Base-by-base conservation (phyloP, 257 asterid genomes). In the Nicotiana paniculata region DNA sequence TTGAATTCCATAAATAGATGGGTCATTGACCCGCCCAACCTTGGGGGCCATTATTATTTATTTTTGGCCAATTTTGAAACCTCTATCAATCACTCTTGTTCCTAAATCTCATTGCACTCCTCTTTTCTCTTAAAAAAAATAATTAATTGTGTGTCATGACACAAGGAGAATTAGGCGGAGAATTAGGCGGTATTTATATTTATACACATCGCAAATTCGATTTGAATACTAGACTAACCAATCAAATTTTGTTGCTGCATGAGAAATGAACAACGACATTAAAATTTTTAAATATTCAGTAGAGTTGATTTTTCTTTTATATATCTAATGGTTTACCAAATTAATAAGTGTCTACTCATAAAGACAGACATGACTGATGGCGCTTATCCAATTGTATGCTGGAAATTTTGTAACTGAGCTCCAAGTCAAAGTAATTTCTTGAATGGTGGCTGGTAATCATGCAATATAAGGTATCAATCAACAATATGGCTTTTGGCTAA, bases 381-480 rank as follows among this genome's bases (percentile, higher is more conserved):
- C 37, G 46, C 5, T 46, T 72, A 72, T 21, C 37, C 79, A 46
- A 72, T 46, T 72, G 3, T 46, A 46, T 6, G 79, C 37, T 72
- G 79, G 59, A 21, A 46, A 46, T 72, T 72, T 72, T 72, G 79
- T 72, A 72, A 72, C n/a, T 72, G 37, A 24, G 61, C 61, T 72
- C n/a, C 61, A 72, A 72, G 61, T 72, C 79, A 72, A 72, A 72
- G 55, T 46, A 72, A 24, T 46, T 72, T 72, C 79, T 46, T 46
- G 15, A 24, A 6, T 24, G 37, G 39, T 24, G 39, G 61, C 61
- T 21, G 57, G 10, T 72, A 72, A 72, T 72, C 15, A 46, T 24
- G 4, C 1, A 46, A 46, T 72, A 46, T 72, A 46, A 46, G 4
- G 12, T 26, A 72, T 46, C 61, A 24, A 72, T 72, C 11, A 43